Base-by-base conservation (phyloP, 1,139 yeast genomes). In the Groenewaldozyma auringiensis region DNA sequence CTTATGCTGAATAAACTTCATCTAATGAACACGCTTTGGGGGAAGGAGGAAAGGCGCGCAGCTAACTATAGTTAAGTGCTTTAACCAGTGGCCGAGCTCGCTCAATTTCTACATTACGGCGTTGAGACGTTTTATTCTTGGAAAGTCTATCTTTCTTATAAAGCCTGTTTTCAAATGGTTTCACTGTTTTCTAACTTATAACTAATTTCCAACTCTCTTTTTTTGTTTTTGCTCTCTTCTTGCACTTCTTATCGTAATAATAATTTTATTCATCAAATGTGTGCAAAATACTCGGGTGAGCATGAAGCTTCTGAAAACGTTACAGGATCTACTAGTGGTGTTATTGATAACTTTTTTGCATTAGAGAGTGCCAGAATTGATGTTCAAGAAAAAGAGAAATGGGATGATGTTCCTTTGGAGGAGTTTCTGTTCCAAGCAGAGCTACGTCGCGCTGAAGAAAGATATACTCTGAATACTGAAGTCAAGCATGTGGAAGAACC, bases 341-440 rank as follows among this genome's bases (percentile, higher is more conserved):
- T 17, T 33, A 33, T 33, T 33, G 36, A 35, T 35, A 35, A 18
- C 25, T 18, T 35, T 20, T 35, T 35, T 20, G 38, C 38, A 13
- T 18, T 35, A 14, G 25, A 16, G 8, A 35, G 38, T 18, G 38
- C 36, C 11, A 33, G 36, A 17, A n/a, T 33, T 13, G 42, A 37
- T 18, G 42, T 37, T 25, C 40, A 43, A 22, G 49, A 46, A 29
- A 58, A 52, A 33, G 47, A 45, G 31, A 55, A 55, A 27, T 41
- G 46, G 40, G 53, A 51, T 45, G 43, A 55, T 35, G 49, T 61
- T 13, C 64, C 66, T 2, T 39, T 62, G 14, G 62, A 61, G 51
- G 63, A 57, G 33, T 64, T 58, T 41, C 46, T 56, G 9, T 54
- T 62, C 54, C 62, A 60, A 35, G 67, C 68, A 2, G 46, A 47